phyloP scores from a whole-genome alignment of 805 yeast species.

The Zygosaccharomyces rouxii region DNA sequence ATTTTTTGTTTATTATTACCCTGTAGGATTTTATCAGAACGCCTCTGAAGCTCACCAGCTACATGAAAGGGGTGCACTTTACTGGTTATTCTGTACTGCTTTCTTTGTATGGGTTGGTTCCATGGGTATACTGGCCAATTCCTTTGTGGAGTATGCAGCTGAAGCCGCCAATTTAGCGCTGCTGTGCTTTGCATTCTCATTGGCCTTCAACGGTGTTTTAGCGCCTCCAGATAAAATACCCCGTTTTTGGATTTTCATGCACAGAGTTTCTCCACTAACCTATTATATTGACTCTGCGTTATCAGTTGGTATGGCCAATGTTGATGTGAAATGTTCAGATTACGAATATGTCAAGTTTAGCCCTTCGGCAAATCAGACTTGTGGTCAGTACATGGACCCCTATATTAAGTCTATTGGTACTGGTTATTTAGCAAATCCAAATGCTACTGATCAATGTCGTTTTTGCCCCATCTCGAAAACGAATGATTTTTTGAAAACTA shows the following conservation, averaged over 20 bases:
- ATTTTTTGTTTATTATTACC: conserved; percentile 65
- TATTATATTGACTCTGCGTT: conserved; percentile 56
- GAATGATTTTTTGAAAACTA: conserved; percentile 49
- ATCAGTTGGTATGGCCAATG: conserved; percentile 51
- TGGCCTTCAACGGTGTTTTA: conserved; percentile 77
- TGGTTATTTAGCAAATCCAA: conserved; percentile 48
- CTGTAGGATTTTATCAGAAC: conserved; percentile 60
- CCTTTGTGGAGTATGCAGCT: conserved; percentile 55
- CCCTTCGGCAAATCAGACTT: conserved; percentile 56
- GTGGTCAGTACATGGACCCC: conserved; percentile 48
- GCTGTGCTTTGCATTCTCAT: conserved; percentile 54
- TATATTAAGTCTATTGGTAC: conserved; percentile 35
- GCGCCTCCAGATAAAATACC: conserved; percentile 53
- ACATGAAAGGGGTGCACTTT: conserved; percentile 52
- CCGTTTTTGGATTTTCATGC: conserved; percentile 80
- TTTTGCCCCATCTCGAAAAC: conserved; percentile 56
- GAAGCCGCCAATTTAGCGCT: conserved; percentile 61
- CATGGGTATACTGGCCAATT: conserved; percentile 54
- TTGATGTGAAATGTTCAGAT: conserved; percentile 43
- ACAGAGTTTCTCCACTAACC: conserved; percentile 65
- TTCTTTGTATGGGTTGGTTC: conserved; percentile 55
- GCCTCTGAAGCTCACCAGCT: conserved; percentile 50
- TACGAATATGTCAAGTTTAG: conserved; percentile 45
- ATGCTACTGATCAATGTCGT: conserved; percentile 48
- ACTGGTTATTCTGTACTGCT: conserved; percentile 42